A percentile compares a stretch with the other conserved stretches of the same genome.
phyloP scores from a whole-genome alignment of 257 asterid species.

The Capsicum baccatum region DNA sequence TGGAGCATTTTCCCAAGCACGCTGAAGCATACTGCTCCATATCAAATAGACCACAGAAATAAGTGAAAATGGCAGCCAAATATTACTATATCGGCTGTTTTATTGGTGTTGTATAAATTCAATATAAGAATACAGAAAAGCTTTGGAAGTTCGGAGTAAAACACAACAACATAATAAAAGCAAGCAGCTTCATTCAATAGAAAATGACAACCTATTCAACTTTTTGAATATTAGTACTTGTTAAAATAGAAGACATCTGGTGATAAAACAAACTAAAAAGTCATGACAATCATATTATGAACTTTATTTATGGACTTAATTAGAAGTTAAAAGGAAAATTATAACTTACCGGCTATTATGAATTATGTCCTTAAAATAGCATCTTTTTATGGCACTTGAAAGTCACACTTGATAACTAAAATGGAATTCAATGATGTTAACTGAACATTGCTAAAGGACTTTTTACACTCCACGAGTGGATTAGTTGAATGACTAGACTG shows the following conservation, averaged over 20 bases:
- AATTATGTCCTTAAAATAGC: too few relatives aligned
- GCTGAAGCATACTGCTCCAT: neutral
- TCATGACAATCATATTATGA: neutral
- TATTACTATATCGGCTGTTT: neutral
- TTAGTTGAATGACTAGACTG: too few relatives aligned
- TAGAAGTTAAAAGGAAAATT: too few relatives aligned
- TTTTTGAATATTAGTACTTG: neutral
- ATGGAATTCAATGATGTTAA: too few relatives aligned
- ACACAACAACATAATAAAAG: neutral
- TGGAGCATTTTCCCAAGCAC: neutral
- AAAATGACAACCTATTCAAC: neutral
- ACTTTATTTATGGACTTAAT: too few relatives aligned
- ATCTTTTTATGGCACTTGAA: too few relatives aligned
- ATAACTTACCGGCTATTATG: too few relatives aligned
- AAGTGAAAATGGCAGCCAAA: neutral
- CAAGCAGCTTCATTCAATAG: neutral
- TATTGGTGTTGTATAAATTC: neutral
- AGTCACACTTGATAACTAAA: neutral
- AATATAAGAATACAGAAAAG: neutral
- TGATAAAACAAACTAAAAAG: neutral
- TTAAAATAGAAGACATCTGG: neutral
- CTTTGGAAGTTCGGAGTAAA: neutral
- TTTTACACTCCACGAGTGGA: too few relatives aligned
- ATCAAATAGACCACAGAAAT: neutral
- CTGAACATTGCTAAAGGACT: too few relatives aligned